Base-by-base conservation (phyloP, 2,329 filamentous ascomycete genomes). In the Fusarium chlamydosporum region DNA sequence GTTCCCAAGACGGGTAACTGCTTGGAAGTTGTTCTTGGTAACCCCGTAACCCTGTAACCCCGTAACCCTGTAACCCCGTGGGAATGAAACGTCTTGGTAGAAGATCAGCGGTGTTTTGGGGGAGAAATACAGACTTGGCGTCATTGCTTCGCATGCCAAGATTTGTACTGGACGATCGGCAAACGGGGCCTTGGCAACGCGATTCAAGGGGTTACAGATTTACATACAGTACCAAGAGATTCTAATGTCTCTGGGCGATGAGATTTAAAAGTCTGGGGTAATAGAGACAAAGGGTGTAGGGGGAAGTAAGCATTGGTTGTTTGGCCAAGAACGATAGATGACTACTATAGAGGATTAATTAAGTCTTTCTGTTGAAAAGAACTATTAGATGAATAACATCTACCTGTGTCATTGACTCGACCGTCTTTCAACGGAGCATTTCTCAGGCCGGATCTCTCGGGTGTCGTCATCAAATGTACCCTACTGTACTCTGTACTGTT, bases 391-490 rank as follows among this genome's bases (percentile, higher is more conserved):
- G 27, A 45, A 56, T 23, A 23, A 15, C 42, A 58, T 45, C 1
- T 27, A 31, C 18, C 23, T 15, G 13, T 20, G 31, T 56, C 13
- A 33, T 37, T 33, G 31, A 48, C 13, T 7, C 23, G 9, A 33
- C 12, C 11, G 18, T 18, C 41, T 10, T 23, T 33, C 7, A 16
- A 16, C 13, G 16, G 11, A 34, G 10, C 6, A 31, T 23, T 29
- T 27, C 18, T 31, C 11, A 16, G 34, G 8, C 61, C 61, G 61
- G 61, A 65, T 65, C 61, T n/a, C 53, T 65, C 61, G 61, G 61
- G 61, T 60, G 61, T 65, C 61, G 61, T 60, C 61, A 65, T 65
- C 16, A 37, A 57, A 8, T 20, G 4, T 16, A 23, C 23, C 5
- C 4, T 5, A 23, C 23, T 23, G 12, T 31, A n/a, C n/a, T n/a